Conservation (phyloP, 2,329 filamentous ascomycete species). For the Juglanconis oblonga region DNA sequence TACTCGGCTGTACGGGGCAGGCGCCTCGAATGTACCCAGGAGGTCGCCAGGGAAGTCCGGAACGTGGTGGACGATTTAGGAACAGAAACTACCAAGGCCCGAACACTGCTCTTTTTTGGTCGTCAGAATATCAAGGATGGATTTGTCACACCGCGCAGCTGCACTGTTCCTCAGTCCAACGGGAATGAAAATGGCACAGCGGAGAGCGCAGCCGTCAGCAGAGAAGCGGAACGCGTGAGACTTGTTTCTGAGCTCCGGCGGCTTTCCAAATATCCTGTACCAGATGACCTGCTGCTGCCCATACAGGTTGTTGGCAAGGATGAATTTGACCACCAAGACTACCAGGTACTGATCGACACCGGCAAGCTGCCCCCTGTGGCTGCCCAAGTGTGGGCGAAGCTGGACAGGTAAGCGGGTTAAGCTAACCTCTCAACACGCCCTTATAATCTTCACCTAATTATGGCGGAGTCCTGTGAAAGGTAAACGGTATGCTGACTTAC, state of each 20-base stretch:
- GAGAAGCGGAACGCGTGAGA: constrained; percentile 13
- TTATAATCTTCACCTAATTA: neutral
- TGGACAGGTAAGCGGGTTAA: constrained; percentile 23
- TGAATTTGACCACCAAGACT: constrained; percentile 32
- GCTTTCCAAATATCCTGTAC: constrained; percentile 37
- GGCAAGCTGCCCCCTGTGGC: constrained; percentile 52
- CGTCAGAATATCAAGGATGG: constrained; percentile 8
- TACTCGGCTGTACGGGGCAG: constrained; percentile 59
- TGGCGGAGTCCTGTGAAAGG: neutral
- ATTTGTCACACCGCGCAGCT: constrained; percentile 15
- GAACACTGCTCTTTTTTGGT: constrained; percentile 56
- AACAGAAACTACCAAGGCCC: constrained; percentile 55
- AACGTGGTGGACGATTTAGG: constrained; percentile 64
- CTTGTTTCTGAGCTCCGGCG: constrained; percentile 29
- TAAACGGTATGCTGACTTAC: neutral
- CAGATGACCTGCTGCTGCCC: constrained; percentile 47
- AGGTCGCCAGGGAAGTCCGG: constrained; percentile 63
- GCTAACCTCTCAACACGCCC: neutral
- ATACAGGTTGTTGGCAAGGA: constrained; percentile 53
- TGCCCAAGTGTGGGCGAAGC: constrained; percentile 22
- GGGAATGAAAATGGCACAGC: neutral
- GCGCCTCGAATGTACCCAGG: constrained; percentile 62
- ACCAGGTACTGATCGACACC: constrained; percentile 33
- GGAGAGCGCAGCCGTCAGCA: neutral
- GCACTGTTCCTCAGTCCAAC: neutral